Percentiles rank a stretch among this genome's conserved stretches.
phyloP scores from a whole-genome alignment of 495 filamentous ascomycete species.

The Tuber magnatum region DNA sequence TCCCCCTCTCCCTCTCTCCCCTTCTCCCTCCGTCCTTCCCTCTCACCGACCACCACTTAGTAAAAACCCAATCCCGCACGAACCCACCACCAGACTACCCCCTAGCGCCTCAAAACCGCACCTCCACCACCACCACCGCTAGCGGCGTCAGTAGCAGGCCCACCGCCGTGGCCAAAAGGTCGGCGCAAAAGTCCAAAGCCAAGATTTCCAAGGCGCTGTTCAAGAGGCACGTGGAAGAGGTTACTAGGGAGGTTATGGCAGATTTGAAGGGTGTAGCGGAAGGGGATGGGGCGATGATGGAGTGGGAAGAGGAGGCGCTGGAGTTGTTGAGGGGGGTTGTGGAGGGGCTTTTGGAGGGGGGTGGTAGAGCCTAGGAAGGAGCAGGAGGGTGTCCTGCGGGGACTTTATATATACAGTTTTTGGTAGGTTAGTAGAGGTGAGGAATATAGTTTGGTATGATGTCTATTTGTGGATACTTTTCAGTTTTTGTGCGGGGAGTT shows the following conservation, averaged over 20 bases:
- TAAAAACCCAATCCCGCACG: neutral
- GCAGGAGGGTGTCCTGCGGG: neutral
- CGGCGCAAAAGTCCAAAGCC: neutral
- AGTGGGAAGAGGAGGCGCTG: neutral
- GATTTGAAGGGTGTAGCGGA: neutral
- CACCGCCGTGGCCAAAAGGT: neutral
- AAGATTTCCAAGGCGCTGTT: neutral
- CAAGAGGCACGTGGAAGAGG: neutral
- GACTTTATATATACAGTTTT: neutral
- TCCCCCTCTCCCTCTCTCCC: neutral
- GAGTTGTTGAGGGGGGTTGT: neutral
- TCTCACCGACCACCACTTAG: neutral
- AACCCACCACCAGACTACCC: neutral
- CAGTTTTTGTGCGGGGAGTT: too few species aligned
- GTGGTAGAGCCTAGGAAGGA: neutral
- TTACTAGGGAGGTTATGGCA: neutral
- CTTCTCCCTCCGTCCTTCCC: fast-evolving
- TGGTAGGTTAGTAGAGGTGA: neutral
- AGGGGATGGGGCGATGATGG: neutral
- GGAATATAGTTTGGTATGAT: neutral
- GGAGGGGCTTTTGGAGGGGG: neutral
- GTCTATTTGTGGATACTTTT: neutral
- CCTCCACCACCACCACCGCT: neutral
- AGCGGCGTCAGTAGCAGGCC: neutral
- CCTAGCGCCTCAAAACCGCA: neutral